phyloP scores from a whole-genome alignment of 1,284 basidiomycete species.

The Leccinum subrobustum region DNA sequence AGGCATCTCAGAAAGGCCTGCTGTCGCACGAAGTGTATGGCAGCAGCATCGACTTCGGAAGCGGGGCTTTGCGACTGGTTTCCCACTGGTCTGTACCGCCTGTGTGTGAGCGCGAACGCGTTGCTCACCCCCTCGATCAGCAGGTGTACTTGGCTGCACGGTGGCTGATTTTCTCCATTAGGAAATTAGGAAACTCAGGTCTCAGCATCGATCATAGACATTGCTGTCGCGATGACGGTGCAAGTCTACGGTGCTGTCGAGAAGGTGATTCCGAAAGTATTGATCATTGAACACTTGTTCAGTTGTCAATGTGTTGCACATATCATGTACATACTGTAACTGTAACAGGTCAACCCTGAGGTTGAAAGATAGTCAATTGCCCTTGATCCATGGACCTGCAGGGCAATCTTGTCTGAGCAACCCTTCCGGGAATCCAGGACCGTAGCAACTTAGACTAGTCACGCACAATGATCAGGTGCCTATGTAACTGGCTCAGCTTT shows the following conservation, averaged over 20 bases:
- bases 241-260: not conserved
- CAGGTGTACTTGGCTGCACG: not conserved
- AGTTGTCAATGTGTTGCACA: not conserved
- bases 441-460: not conserved
- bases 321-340: too few relatives aligned
- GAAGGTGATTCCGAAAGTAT: not conserved
- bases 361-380: too few relatives aligned
- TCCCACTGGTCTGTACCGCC: too few relatives aligned
- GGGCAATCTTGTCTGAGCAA: not conserved
- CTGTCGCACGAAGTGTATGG: slow-evolving; percentile 4
- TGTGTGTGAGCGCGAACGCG: not conserved
- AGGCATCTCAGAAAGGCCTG: too few relatives aligned
- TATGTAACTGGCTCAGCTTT: not conserved
- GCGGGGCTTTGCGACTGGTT: too few relatives aligned
- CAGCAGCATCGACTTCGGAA: not conserved
- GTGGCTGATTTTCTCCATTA: slow-evolving; percentile 6
- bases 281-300: not conserved
- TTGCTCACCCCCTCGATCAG: not conserved
- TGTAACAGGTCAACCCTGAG: too few relatives aligned
- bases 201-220: not conserved
- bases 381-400: too few relatives aligned
- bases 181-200: slow-evolving; percentile 12
- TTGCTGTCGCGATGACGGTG: not conserved
- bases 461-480: not conserved
- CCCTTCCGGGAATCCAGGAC: not conserved